Percentiles rank a stretch among this genome's conserved stretches.
phyloP scores from a whole-genome alignment of 2,329 filamentous ascomycete genomes.

The Thermothelomyces thermophilus region DNA sequence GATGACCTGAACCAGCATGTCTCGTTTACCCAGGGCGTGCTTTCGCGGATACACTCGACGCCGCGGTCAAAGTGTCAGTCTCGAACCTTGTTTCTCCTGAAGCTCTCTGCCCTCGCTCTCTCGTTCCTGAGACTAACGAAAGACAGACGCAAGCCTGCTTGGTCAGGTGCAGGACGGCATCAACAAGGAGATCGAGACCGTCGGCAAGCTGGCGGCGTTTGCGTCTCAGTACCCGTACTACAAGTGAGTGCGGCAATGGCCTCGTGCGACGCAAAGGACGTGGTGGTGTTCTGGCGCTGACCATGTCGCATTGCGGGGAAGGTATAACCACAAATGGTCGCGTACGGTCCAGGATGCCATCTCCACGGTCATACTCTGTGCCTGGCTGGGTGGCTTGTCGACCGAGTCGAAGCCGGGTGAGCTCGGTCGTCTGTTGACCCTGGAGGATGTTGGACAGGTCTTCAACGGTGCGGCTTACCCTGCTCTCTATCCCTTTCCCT shows the following conservation, averaged over 20 bases:
- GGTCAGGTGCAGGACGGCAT: conserved; percentile 65
- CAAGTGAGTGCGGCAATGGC: conserved; percentile 55
- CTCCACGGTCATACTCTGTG: conserved; percentile 49
- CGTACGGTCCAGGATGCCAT: conserved; percentile 75
- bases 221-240: conserved; percentile 92
- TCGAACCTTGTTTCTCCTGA: too few species aligned
- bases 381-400: conserved; percentile 73
- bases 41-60: conserved; percentile 87
- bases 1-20: conserved; percentile 79
- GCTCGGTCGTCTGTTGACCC: conserved; percentile 66
- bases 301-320: conserved; percentile 24
- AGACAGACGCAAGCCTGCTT: conserved; percentile 60
- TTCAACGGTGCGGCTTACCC: conserved; percentile 65
- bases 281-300: background rate
- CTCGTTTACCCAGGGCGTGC: conserved; percentile 70
- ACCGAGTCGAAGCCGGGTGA: conserved; percentile 46
- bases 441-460: conserved; percentile 77
- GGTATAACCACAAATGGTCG: conserved; percentile 79
- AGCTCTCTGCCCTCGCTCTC: background rate
- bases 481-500: background rate
- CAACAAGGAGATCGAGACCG: conserved; percentile 61
- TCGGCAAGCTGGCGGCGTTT: conserved; percentile 62
- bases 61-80: conserved; percentile 48
- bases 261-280: background rate
- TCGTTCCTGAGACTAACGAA: conserved; percentile 10